Evolutionary conservation across 1,284 basidiomycete genomes (phyloP), one percentile per base, ranked within the genome.

Genomic region (Boletellus deceptivus): DNA sequence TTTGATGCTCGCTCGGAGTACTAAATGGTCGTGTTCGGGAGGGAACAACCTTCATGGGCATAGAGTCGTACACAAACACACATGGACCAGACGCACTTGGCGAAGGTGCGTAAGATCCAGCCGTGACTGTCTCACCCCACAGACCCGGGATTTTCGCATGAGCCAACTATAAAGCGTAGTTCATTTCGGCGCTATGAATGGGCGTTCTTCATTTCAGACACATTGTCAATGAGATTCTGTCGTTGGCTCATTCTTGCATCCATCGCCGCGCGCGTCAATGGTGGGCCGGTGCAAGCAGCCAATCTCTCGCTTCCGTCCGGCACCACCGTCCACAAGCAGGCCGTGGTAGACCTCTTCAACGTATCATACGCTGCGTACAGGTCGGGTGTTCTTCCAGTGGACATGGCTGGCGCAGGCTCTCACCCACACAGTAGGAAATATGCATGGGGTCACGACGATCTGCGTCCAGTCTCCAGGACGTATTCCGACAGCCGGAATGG

Each of bases 361-460:
- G 70, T 72, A 18, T 82, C 80, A 50, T 87, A 83, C 58, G 48
- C 66, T 6, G 76, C 82, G 20, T 86, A 87, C 68, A 77, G 71
- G 84, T 83, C 44, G 29, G 36, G 76, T 70, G 11, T 43, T n/a
- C 5, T 29, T 13, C 9, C 24, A 25, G 29, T 13, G 29, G 11
- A 29, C 29, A 1, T 24, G 1, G 18, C 25, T 3, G 1, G 9
- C n/a, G 18, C 35, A 13, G n/a, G 16, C 50, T 24, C 35, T 52
- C 25, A 50, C 16, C 1, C 49, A 7, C 8, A 4, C 11, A 4
- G 17, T 50, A 86, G 84, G 61, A 55, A 76, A 43, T 76, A 77
- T 55, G 84, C 86, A 0, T 84, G 75, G 62, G 79, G 81, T 3
- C 82, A 86, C 57, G 86, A 88, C 49, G 79, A 86, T 50, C 65